Conservation (phyloP, 768 basidiomycete genomes). For the Suillus placidus region DNA sequence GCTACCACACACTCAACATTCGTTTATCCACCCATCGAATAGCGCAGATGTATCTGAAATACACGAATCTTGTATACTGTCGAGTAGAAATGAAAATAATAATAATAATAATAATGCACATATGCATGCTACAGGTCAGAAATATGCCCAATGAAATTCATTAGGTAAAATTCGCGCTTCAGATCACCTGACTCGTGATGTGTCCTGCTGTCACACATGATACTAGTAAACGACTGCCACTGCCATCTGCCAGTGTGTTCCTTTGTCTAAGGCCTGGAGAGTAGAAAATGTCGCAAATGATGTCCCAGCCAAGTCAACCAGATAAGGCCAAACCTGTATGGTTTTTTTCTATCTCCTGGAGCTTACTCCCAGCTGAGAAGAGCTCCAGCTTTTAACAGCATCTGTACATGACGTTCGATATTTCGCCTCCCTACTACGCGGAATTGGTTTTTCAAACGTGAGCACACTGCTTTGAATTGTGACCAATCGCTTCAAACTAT, state of each 20-base stretch:
- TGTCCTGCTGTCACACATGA: neutral
- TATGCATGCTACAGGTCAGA: too few species aligned
- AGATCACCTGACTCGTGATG: constrained; percentile 20
- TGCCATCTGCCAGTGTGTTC: neutral
- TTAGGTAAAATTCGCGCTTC: neutral
- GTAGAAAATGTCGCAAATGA: constrained; percentile 24
- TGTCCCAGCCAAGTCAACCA: constrained; percentile 22
- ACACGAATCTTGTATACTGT: too few species aligned
- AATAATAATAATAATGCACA: too few species aligned
- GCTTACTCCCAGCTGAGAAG: neutral
- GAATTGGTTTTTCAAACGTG: constrained; percentile 82
- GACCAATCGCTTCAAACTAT: constrained; percentile 8
- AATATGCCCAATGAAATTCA: too few species aligned
- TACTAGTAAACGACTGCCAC: too few species aligned
- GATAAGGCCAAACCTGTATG: constrained; percentile 29
- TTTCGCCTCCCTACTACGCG: constrained; percentile 75
- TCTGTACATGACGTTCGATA: constrained; percentile 83
- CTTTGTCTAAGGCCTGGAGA: neutral
- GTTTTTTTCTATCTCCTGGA: neutral
- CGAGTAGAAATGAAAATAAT: too few species aligned
- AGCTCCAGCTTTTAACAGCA: constrained; percentile 58
- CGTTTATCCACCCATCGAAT: too few species aligned
- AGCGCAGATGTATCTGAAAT: too few species aligned
- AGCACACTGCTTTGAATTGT: constrained; percentile 28
- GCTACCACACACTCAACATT: too few species aligned